Conservation (phyloP, 225 moss, liverwort and hornwort species). For the Rhytidiadelphus loreus region DNA sequence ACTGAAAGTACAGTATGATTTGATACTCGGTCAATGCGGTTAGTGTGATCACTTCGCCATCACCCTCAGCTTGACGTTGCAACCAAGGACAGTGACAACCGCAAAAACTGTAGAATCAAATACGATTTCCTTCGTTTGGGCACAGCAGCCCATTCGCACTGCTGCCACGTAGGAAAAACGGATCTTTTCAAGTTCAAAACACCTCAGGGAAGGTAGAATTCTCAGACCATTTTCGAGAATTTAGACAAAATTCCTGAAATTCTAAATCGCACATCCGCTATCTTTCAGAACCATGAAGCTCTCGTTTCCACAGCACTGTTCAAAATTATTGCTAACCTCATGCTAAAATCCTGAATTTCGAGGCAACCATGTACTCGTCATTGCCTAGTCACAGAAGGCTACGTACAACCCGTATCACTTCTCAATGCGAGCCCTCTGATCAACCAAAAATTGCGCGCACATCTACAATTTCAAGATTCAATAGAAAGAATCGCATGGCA, state of each 20-base stretch:
- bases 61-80: conserved; percentile 19
- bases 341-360: not conserved
- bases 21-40: conserved; percentile 37
- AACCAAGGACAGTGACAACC: conserved; percentile 4
- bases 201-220: not conserved
- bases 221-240: not conserved
- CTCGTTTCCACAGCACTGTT: not conserved
- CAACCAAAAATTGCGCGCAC: not conserved
- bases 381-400: not conserved
- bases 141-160: not conserved
- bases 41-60: conserved; percentile 27
- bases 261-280: not conserved
- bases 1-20: conserved; percentile 17
- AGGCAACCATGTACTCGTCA: not conserved
- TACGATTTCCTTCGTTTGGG: not conserved
- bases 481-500: not conserved
- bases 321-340: not conserved
- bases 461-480: not conserved
- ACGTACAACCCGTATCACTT: not conserved
- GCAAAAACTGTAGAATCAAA: conserved; percentile 11
- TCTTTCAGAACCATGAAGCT: not conserved
- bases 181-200: not conserved
- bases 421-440: not conserved
- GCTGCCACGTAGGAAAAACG: not conserved
- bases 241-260: not conserved